A percentile compares a stretch with the other conserved stretches of the same genome.
Conservation (phyloP, 2,329 filamentous ascomycete genomes). For the Nannizziopsis barbatae region DNA sequence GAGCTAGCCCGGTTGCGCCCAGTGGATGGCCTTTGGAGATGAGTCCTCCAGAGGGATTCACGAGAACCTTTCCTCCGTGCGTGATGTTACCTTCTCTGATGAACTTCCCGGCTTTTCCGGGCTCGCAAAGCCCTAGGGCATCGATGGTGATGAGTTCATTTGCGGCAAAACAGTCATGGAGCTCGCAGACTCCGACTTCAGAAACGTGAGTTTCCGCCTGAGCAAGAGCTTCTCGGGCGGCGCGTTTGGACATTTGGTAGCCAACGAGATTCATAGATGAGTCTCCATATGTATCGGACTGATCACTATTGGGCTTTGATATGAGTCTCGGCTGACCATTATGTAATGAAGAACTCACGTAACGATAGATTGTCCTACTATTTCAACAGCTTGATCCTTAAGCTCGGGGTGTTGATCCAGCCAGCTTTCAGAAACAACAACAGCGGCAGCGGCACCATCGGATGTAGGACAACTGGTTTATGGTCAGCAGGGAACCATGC, state of each 20-base stretch:
- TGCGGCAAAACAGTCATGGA: slow-evolving; percentile 25
- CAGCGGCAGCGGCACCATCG: slow-evolving; percentile 17
- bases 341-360: slow-evolving; percentile 9
- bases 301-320: slow-evolving; percentile 8
- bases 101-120: slow-evolving; percentile 19
- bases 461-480: slow-evolving; percentile 14
- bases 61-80: slow-evolving; percentile 18
- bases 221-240: slow-evolving; percentile 17
- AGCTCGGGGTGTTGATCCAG: slow-evolving; percentile 15
- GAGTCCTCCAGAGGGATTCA: slow-evolving; percentile 23
- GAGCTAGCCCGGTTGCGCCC: slow-evolving; percentile 24
- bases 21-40: slow-evolving; percentile 26
- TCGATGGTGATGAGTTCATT: slow-evolving; percentile 22
- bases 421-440: slow-evolving; percentile 18
- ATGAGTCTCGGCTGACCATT: neutral
- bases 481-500: neutral
- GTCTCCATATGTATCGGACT: slow-evolving; percentile 11
- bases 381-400: slow-evolving; percentile 15
- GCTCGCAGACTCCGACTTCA: slow-evolving; percentile 21
- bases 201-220: slow-evolving; percentile 17
- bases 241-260: slow-evolving; percentile 22
- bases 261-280: slow-evolving; percentile 23
- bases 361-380: slow-evolving; percentile 17
- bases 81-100: slow-evolving; percentile 20
- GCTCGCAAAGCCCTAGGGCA: slow-evolving; percentile 18